A percentile compares a stretch with the other conserved stretches of the same genome.
These are phyloP conservation scores for Pyronema omphalodes DNA, from an alignment of 495 filamentous ascomycete species.

Conservation along the genomic window DNA sequence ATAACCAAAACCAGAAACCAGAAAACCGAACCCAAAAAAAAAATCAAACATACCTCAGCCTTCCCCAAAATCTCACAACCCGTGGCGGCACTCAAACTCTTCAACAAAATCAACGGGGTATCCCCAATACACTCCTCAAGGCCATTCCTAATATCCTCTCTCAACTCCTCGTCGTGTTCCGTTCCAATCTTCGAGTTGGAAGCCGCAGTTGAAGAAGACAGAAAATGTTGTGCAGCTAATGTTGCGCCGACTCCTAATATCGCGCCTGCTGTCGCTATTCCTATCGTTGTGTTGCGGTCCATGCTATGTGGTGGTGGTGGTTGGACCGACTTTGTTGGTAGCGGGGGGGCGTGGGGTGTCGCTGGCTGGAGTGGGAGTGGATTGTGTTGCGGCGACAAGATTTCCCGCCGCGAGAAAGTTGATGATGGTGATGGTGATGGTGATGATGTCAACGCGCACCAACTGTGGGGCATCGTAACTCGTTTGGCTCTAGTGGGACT, in stretches of 20 bases:
- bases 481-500: too few species aligned
- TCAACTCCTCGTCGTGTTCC: background rate
- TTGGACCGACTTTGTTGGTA: too few species aligned
- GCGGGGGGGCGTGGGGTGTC: too few species aligned
- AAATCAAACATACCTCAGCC: conserved; percentile 50
- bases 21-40: too few species aligned
- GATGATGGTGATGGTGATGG: too few species aligned
- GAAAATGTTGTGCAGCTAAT: conserved; percentile 8
- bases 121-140: conserved; percentile 89
- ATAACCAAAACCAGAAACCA: too few species aligned
- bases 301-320: too few species aligned
- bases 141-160: conserved; percentile 37
- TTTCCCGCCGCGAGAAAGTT: too few species aligned
- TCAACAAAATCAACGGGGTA: conserved; percentile 77
- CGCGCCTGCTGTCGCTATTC: conserved; percentile 11
- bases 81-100: conserved; percentile 74
- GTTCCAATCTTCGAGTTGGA: background rate
- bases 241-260: conserved; percentile 9
- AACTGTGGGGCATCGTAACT: too few species aligned
- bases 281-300: conserved; percentile 1
- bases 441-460: too few species aligned
- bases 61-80: conserved; percentile 87
- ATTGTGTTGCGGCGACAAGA: too few species aligned
- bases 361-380: too few species aligned
- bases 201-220: background rate